phyloP scores from a whole-genome alignment of 768 basidiomycete genomes.

The Arthromyces matolae region DNA sequence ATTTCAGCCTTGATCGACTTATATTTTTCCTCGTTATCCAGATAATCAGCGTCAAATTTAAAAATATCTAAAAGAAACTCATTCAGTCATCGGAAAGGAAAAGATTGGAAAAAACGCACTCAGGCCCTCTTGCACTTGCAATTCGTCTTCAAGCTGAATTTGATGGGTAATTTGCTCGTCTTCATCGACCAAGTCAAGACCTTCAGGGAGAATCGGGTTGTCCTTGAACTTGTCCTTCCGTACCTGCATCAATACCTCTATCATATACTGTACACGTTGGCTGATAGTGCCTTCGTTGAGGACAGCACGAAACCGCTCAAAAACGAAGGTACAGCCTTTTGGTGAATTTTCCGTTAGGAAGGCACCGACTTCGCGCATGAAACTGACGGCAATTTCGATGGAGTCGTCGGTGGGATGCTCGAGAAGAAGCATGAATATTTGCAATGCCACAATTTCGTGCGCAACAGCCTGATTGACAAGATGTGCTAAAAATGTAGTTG shows the following conservation, averaged over 20 bases:
- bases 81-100: neutral
- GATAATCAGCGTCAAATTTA: conserved; percentile 85
- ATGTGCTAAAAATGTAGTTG: conserved; percentile 87
- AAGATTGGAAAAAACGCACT: conserved; percentile 58
- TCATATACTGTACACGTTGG: conserved; percentile 98
- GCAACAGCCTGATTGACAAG: conserved; percentile 93
- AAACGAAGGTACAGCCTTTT: conserved; percentile 92
- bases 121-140: conserved; percentile 90
- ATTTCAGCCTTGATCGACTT: conserved; percentile 90
- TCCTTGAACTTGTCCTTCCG: conserved; percentile 99
- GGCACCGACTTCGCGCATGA: conserved; percentile 95
- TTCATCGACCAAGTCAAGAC: conserved; percentile 94
- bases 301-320: conserved; percentile 94
- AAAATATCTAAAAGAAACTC: conserved; percentile 74
- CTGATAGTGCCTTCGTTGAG: conserved; percentile 94
- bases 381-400: conserved; percentile 96
- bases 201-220: conserved; percentile 91
- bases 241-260: conserved; percentile 98
- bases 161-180: conserved; percentile 98
- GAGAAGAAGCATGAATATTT: conserved; percentile 93
- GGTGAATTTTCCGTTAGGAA: conserved; percentile 92
- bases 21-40: conserved; percentile 94
- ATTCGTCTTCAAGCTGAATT: conserved; percentile 86
- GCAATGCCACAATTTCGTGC: conserved; percentile 89
- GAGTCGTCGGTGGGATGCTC: conserved; percentile 96